Percentiles rank a stretch among this genome's conserved stretches.
phyloP scores from a whole-genome alignment of 2,329 filamentous ascomycete genomes.

The Dothistroma pini region DNA sequence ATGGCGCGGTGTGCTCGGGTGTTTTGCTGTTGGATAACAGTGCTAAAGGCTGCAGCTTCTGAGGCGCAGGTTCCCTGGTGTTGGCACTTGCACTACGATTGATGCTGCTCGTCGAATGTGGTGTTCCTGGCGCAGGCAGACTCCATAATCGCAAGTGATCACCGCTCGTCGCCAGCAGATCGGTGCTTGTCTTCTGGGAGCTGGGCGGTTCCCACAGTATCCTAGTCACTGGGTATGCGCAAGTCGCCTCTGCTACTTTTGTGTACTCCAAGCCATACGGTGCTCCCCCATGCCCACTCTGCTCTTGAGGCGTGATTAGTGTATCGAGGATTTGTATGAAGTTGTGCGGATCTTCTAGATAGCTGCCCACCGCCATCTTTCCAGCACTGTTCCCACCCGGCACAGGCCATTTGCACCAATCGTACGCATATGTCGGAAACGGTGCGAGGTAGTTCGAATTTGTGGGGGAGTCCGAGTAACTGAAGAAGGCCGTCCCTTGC shows the following conservation, averaged over 20 bases:
- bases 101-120: slow-evolving; percentile 55
- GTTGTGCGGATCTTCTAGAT: slow-evolving; percentile 96
- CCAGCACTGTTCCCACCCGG: slow-evolving; percentile 72
- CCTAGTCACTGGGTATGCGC: slow-evolving; percentile 94
- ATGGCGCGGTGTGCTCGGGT: slow-evolving; percentile 91
- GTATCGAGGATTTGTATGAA: slow-evolving; percentile 98
- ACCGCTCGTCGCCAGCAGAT: slow-evolving; percentile 89
- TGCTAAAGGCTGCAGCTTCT: slow-evolving; percentile 87
- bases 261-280: slow-evolving; percentile 83
- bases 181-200: slow-evolving; percentile 90
- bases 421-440: slow-evolving; percentile 93
- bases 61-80: slow-evolving; percentile 57
- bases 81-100: slow-evolving; percentile 61
- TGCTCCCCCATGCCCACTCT: slow-evolving; percentile 65
- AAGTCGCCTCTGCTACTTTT: slow-evolving; percentile 92
- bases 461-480: slow-evolving; percentile 61
- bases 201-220: slow-evolving; percentile 95
- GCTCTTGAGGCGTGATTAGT: slow-evolving; percentile 66
- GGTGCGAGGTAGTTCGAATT: slow-evolving; percentile 93
- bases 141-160: slow-evolving; percentile 95
- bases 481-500: slow-evolving; percentile 58
- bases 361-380: slow-evolving; percentile 92
- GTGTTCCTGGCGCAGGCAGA: slow-evolving; percentile 54
- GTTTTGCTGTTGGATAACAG: slow-evolving; percentile 97
- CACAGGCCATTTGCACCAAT: slow-evolving; percentile 98